Base-by-base conservation (phyloP, 2,329 filamentous ascomycete genomes). In the Paraconiothyrium brasiliense region DNA sequence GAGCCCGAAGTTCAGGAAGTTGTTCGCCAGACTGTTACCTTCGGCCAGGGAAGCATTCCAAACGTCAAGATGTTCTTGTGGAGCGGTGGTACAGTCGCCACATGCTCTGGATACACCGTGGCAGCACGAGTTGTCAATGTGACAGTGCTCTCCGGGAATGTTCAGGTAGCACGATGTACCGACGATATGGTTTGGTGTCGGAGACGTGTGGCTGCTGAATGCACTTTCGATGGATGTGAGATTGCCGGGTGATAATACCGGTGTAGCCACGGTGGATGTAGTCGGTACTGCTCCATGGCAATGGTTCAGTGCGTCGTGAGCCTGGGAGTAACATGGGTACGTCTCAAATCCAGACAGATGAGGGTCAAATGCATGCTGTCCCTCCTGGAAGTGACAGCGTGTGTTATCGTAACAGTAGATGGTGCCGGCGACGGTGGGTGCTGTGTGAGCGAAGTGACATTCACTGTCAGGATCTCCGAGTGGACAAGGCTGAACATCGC, bases 41-140 rank as follows among this genome's bases (percentile, higher is more conserved):
- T 69, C 64, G 5, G 67, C 64, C 8, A 72, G 65, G 13, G 73
- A 74, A 7, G 66, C 65, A 46, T 70, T 70, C 73, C 72, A 76
- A 1, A 72, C 30, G 24, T 75, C 68, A 9, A 73, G 61, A 20
- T 73, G 67, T 3, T 67, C 62, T 44, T 70, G 67, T 30, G 73
- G 66, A n/a, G 68, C 67, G 22, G 64, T 68, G 10, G 70, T 66
- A 37, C 60, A 67, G n/a, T 76, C 71, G 39, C 70, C 73, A 59
- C 74, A 76, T 16, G 69, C 68, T 60, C 71, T 66, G 41, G 65
- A 62, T 10, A 63, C 39, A 2, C 73, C 73, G 67, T 78, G 76
- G 54, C 76, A 78, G 52, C 76, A 78, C 14, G 74, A 71, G 54
- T 76, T 73, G 60, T 75, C 71, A 32, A 76, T 70, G 57, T 78